Evolutionary conservation across 345 rosid species (phyloP).

Genomic region (Corchorus olitorius): DNA sequence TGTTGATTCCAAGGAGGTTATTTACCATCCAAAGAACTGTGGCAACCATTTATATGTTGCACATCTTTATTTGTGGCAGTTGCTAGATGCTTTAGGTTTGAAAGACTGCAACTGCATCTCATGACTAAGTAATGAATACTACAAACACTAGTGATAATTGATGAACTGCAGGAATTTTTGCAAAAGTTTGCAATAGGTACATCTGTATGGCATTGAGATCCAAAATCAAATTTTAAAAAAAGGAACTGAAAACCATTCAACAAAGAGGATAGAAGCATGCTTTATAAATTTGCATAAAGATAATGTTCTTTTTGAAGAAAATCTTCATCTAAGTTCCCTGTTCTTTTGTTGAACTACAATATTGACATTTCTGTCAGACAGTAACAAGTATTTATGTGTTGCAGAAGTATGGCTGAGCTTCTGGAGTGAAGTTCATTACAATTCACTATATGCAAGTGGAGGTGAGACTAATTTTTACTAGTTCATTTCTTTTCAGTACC

Average conservation of each 20-base stretch:
- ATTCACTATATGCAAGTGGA: slow-evolving; percentile 81
- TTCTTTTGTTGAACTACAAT: neutral
- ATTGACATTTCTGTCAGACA: neutral
- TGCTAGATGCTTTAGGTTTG: neutral
- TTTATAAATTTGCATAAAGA: neutral
- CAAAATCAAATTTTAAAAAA: neutral
- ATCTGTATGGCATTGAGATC: neutral
- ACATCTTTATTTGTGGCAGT: neutral
- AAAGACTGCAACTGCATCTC: neutral
- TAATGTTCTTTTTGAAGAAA: too few relatives aligned
- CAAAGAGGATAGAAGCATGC: neutral
- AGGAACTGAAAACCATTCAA: neutral
- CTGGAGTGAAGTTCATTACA: slow-evolving; percentile 98
- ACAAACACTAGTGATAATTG: neutral
- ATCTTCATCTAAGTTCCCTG: too few relatives aligned
- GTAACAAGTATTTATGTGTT: slow-evolving; percentile 1
- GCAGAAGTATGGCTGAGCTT: slow-evolving; percentile 91
- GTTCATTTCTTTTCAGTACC: neutral
- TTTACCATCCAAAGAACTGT: neutral
- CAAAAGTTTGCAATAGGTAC: neutral
- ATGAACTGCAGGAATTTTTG: neutral
- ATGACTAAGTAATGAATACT: neutral
- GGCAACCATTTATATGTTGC: neutral
- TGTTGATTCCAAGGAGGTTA: neutral
- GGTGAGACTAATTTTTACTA: slow-evolving; percentile 41